Base-by-base conservation (phyloP, 371 early-diverging fungal genomes). In the Apophysomyces trapeziformis region DNA sequence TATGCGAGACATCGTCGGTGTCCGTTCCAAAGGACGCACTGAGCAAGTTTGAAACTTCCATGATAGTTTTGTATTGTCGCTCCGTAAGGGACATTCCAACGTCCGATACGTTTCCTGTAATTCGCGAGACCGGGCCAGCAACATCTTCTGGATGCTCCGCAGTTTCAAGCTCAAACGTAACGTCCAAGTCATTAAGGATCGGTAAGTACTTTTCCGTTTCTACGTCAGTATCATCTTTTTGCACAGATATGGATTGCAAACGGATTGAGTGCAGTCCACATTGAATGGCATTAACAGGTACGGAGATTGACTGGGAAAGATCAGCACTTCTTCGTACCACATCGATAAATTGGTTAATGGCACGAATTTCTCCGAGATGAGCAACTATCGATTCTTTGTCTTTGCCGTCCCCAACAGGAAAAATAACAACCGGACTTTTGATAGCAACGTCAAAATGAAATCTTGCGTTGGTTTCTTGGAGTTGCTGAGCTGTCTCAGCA, bases 371-470 rank as follows among this genome's bases (percentile, higher is more conserved):
- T 64, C 99, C 99, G 32, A 96, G 82, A 75, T 95, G 87, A 36
- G 95, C 92, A n/a, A 97, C 68, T 7, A 73, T 71, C 63, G 93
- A 91, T 7, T 73, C 80, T 0, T 85, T 75, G 14, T 76, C 74
- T 54, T 77, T 76, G 36, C 58, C 59, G 7, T 76, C 82, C 7
- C 82, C 82, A n/a, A 89, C 84, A 0, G 97, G 96, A 66, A 96
- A 90, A 5, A 88, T 85, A n/a, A 98, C 81, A 37, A 96, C 88
- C 0, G 99, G 99, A 18, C 97, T 90, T n/a, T 88, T 85, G 72
- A 98, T 85, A 8, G 78, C 69, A 12, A 97, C 80, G 67, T 96
- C 93, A 76, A 94, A 95, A 63, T 94, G 93, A 46, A 93, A 89
- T 21, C 72, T 43, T 38, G 66, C 41, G 44, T 84, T 81, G 1